Evolutionary conservation across 2,329 filamentous ascomycete genomes (phyloP).

Genomic region (Phialophora macrospora): DNA sequence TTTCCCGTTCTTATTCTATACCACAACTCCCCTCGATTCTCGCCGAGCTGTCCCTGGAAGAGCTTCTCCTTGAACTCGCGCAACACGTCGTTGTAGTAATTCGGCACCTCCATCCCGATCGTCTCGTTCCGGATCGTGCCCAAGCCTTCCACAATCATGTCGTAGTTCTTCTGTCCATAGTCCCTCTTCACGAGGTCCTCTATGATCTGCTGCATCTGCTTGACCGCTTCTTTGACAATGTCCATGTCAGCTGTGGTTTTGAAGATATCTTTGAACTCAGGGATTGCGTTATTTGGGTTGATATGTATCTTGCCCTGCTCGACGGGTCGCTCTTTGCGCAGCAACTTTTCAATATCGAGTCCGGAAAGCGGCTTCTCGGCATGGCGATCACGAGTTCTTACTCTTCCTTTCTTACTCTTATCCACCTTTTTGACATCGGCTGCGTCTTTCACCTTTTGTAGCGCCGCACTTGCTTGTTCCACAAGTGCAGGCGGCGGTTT

Average conservation of each 20-base stretch:
- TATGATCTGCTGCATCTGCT: constrained; percentile 76
- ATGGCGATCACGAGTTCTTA: constrained; percentile 70
- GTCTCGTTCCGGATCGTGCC: constrained; percentile 79
- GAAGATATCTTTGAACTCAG: constrained; percentile 85
- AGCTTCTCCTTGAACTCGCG: constrained; percentile 73
- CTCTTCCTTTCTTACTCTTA: constrained; percentile 75
- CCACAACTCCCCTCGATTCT: constrained; percentile 83
- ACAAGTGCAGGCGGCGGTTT: constrained; percentile 71
- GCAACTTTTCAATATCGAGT: constrained; percentile 80
- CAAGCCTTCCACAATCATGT: constrained; percentile 74
- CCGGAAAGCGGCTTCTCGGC: constrained; percentile 83
- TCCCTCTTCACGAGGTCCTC: constrained; percentile 71
- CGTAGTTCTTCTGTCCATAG: constrained; percentile 76
- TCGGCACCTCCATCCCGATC: constrained; percentile 74
- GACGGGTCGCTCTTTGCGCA: constrained; percentile 62
- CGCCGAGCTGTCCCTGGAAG: constrained; percentile 70
- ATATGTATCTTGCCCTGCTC: constrained; percentile 50
- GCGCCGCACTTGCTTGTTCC: constrained; percentile 58
- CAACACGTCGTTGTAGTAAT: constrained; percentile 76
- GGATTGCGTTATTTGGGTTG: constrained; percentile 75
- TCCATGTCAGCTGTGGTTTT: constrained; percentile 63
- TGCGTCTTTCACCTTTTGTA: constrained; percentile 68
- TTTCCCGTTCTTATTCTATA: constrained; percentile 68
- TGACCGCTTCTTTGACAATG: constrained; percentile 68
- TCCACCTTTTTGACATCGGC: constrained; percentile 89